phyloP scores from a whole-genome alignment of 345 rosid species.

The Linum usitatissimum region DNA sequence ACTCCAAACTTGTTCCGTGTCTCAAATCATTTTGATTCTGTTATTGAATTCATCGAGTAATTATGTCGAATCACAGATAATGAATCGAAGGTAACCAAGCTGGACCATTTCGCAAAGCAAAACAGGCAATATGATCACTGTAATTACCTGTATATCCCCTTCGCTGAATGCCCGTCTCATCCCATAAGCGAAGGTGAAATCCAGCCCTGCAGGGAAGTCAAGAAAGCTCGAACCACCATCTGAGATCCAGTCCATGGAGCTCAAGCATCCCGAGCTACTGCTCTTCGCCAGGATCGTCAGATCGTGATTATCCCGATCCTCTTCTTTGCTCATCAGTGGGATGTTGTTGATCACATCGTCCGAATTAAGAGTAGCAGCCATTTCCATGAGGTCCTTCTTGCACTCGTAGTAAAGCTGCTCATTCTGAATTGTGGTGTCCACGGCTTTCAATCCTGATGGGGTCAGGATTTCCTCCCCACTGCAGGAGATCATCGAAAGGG shows the following conservation, averaged over 20 bases:
- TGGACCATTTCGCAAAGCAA: no score
- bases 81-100: no score
- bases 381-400: constrained; percentile 70
- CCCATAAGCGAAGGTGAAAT: constrained; percentile 56
- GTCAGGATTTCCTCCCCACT: constrained; percentile 45
- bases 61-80: no score
- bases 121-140: neutral
- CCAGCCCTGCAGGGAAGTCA: constrained; percentile 41
- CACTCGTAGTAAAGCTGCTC: constrained; percentile 75
- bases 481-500: constrained; percentile 68
- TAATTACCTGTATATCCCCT: constrained; percentile 79
- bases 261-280: constrained; percentile 61
- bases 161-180: constrained; percentile 92
- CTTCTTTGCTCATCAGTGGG: constrained; percentile 31
- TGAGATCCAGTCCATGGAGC: constrained; percentile 59
- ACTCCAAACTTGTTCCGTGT: no score
- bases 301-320: constrained; percentile 31
- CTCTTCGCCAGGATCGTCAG: constrained; percentile 43
- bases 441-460: constrained; percentile 46
- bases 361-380: constrained; percentile 28
- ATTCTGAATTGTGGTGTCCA: constrained; percentile 33
- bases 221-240: constrained; percentile 43
- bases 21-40: no score
- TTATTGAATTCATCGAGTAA: no score
- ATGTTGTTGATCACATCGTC: constrained; percentile 48